Evolutionary conservation across 1,139 yeast species (phyloP).

Genomic region (Williopsis jadinii): DNA sequence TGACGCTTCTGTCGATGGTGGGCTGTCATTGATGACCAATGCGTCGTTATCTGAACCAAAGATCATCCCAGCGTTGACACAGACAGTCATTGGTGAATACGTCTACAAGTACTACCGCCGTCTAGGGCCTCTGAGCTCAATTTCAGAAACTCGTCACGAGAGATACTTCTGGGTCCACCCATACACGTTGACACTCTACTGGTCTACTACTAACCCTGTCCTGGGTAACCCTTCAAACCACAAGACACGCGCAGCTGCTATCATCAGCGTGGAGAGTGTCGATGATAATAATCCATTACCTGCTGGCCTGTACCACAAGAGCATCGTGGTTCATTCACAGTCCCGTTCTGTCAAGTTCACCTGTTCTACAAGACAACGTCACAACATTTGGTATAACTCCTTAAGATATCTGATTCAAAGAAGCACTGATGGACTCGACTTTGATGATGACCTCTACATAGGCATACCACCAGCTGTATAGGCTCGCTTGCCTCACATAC

Average conservation of each 20-base stretch:
- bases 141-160: slow-evolving; percentile 79
- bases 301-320: slow-evolving; percentile 81
- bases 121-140: slow-evolving; percentile 65
- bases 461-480: slow-evolving; percentile 1
- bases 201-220: slow-evolving; percentile 84
- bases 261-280: slow-evolving; percentile 69
- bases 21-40: slow-evolving; percentile 57
- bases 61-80: slow-evolving; percentile 84
- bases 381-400: slow-evolving; percentile 88
- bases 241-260: slow-evolving; percentile 76
- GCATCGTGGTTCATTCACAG: slow-evolving; percentile 69
- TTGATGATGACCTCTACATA: slow-evolving; percentile 25
- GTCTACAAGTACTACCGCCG: slow-evolving; percentile 80
- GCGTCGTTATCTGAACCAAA: slow-evolving; percentile 65
- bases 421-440: slow-evolving; percentile 52
- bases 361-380: slow-evolving; percentile 82
- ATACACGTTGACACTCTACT: slow-evolving; percentile 79
- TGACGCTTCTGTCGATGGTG: slow-evolving; percentile 23
- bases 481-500: no score
- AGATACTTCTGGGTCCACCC: slow-evolving; percentile 98
- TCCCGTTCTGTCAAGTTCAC: slow-evolving; percentile 70
- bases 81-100: slow-evolving; percentile 89
- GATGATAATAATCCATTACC: slow-evolving; percentile 86
- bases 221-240: slow-evolving; percentile 58
- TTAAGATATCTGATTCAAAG: slow-evolving; percentile 69